Percentiles rank a stretch among this genome's conserved stretches.
These are phyloP conservation scores for Lipomyces mesembrius DNA, from an alignment of 805 yeast species.

Conservation along the genomic window DNA sequence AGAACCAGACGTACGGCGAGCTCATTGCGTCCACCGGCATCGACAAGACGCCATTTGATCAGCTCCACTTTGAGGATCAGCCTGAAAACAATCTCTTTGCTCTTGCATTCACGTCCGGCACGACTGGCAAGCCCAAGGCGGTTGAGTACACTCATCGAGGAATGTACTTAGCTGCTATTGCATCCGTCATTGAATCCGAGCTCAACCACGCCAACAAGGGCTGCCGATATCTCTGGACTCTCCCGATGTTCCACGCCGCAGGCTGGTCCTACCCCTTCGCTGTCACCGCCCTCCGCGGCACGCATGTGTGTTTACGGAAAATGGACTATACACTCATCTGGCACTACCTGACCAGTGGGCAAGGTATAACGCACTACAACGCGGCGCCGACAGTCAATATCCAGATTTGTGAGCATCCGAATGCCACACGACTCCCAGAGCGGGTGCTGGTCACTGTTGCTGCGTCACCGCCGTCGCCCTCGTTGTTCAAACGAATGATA, in stretches of 20 bases:
- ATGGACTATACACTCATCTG: constrained; percentile 45
- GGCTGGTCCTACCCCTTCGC: constrained; percentile 49
- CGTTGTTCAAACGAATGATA: constrained; percentile 45
- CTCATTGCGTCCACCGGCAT: constrained; percentile 9
- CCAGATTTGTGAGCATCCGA: constrained; percentile 43
- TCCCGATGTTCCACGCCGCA: constrained; percentile 48
- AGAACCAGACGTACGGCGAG: constrained; percentile 21
- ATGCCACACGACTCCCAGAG: constrained; percentile 41
- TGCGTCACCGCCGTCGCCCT: constrained; percentile 48
- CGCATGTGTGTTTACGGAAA: constrained; percentile 46
- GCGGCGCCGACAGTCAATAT: constrained; percentile 50
- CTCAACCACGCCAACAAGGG: constrained; percentile 43
- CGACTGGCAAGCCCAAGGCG: constrained; percentile 48
- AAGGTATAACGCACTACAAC: constrained; percentile 44
- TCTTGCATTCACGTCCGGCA: constrained; percentile 46
- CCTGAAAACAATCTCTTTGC: constrained; percentile 35
- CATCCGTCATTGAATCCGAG: constrained; percentile 44
- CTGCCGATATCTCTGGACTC: constrained; percentile 47
- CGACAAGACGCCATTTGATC: constrained; percentile 21
- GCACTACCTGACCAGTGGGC: constrained; percentile 41
- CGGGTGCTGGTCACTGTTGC: constrained; percentile 46
- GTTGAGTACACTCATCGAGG: constrained; percentile 49
- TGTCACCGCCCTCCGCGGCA: constrained; percentile 48
- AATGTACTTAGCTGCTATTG: constrained; percentile 44
- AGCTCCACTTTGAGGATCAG: constrained; percentile 32